A percentile compares a stretch with the other conserved stretches of the same genome.
phyloP scores from a whole-genome alignment of 2,329 filamentous ascomycete genomes.

The Verticillium nubilum region DNA sequence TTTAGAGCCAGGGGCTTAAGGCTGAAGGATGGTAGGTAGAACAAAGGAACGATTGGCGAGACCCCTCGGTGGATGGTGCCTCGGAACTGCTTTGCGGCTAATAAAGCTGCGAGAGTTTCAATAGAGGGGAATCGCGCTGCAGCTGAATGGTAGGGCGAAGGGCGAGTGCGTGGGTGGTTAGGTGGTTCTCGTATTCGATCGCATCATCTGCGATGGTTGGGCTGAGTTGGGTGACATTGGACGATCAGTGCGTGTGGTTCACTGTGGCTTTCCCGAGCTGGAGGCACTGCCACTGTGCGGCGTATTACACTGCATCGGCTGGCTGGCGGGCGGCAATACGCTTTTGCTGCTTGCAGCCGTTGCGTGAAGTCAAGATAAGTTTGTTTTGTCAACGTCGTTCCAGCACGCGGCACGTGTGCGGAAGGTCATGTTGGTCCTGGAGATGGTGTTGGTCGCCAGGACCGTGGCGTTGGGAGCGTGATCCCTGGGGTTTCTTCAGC shows the following conservation, averaged over 20 bases:
- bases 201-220: too few species aligned
- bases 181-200: too few species aligned
- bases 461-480: not conserved
- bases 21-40: not conserved
- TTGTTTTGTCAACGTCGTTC: not conserved
- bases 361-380: not conserved
- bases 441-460: not conserved
- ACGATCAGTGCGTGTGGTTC: too few species aligned
- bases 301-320: too few species aligned
- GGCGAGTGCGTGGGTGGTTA: too few species aligned
- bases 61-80: not conserved
- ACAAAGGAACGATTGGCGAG: not conserved
- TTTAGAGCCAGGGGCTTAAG: not conserved
- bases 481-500: not conserved
- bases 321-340: not conserved
- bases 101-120: not conserved
- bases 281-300: too few species aligned
- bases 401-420: not conserved
- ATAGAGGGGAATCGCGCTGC: not conserved
- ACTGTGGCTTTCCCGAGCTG: too few species aligned
- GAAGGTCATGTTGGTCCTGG: not conserved
- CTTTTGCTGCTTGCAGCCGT: not conserved
- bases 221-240: too few species aligned
- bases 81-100: too few species aligned
- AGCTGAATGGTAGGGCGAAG: too few species aligned